These are phyloP conservation scores for Linnemannia zychae DNA, from an alignment of 192 early-diverging fungal species.

Conservation along the genomic window DNA sequence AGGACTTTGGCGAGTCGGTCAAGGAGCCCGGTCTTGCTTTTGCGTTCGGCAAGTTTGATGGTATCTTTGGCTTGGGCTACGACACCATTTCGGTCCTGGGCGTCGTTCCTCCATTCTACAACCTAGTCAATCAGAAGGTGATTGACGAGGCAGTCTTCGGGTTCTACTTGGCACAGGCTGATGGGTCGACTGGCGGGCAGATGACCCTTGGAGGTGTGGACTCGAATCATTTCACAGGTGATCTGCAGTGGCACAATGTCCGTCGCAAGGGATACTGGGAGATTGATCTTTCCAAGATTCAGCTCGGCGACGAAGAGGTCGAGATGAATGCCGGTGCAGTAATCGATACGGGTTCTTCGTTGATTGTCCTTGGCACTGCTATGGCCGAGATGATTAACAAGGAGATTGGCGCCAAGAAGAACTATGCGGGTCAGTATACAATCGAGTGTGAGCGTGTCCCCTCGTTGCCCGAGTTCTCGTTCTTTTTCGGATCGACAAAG, in stretches of 20 bases:
- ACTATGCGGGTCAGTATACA: conserved; percentile 89
- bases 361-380: conserved; percentile 82
- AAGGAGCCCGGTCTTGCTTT: conserved; percentile 98
- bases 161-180: conserved; percentile 88
- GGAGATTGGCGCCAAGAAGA: conserved; percentile 93
- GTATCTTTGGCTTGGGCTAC: conserved; percentile 95
- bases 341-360: conserved; percentile 93
- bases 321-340: conserved; percentile 80
- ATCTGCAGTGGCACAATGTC: conserved; percentile 86
- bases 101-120: conserved; percentile 96
- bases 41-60: conserved; percentile 96
- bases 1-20: conserved; percentile 96
- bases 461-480: conserved; percentile 79
- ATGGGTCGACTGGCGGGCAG: conserved; percentile 80
- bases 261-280: conserved; percentile 98
- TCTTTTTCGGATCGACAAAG: conserved; percentile 82
- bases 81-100: conserved; percentile 89
- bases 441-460: conserved; percentile 83
- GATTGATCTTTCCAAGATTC: conserved; percentile 84
- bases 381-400: conserved; percentile 93
- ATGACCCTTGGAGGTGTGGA: conserved; percentile 92
- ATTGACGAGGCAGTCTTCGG: conserved; percentile 91
- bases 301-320: conserved; percentile 84
- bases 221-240: conserved; percentile 77
- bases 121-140: conserved; percentile 86